Percentiles rank a stretch among this genome's conserved stretches.
Conservation (phyloP, 805 yeast genomes). For the Barnettozyma sp. region DNA sequence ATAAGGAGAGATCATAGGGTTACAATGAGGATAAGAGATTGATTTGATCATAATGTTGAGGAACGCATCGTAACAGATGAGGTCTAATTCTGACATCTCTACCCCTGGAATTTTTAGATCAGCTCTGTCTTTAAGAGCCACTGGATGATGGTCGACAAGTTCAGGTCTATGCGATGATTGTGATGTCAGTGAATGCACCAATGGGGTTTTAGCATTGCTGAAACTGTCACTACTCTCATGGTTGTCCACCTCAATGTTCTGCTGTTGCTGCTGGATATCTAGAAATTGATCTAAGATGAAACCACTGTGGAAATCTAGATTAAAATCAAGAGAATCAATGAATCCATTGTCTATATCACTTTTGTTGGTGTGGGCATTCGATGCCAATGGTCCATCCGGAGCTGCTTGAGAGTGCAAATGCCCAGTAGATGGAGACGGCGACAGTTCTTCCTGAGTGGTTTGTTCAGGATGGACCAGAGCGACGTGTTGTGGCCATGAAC, state of each 20-base stretch:
- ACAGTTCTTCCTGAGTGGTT: too few relatives aligned
- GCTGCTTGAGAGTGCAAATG: not conserved
- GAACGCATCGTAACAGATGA: constrained; percentile 19
- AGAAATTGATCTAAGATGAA: constrained; percentile 18
- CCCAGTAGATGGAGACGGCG: too few relatives aligned
- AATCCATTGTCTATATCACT: not conserved
- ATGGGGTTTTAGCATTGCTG: not conserved
- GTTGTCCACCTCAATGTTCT: not conserved
- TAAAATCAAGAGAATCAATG: not conserved
- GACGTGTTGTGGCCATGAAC: constrained; percentile 22
- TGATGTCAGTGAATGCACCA: not conserved
- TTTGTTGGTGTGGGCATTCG: too few relatives aligned
- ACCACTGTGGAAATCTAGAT: constrained; percentile 5
- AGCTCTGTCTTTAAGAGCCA: not conserved
- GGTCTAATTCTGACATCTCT: constrained; percentile 13
- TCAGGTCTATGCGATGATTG: not conserved
- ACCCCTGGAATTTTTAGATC: constrained; percentile 13
- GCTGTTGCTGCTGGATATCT: constrained; percentile 17
- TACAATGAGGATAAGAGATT: constrained; percentile 20
- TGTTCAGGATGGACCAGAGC: too few relatives aligned
- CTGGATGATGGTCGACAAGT: too few relatives aligned
- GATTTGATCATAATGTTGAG: constrained; percentile 19
- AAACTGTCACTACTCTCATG: not conserved
- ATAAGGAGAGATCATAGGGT: constrained; percentile 17
- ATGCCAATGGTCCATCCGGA: not conserved